Base-by-base conservation (phyloP, 2,329 filamentous ascomycete species). In the Arthrobotrys musiformis region DNA sequence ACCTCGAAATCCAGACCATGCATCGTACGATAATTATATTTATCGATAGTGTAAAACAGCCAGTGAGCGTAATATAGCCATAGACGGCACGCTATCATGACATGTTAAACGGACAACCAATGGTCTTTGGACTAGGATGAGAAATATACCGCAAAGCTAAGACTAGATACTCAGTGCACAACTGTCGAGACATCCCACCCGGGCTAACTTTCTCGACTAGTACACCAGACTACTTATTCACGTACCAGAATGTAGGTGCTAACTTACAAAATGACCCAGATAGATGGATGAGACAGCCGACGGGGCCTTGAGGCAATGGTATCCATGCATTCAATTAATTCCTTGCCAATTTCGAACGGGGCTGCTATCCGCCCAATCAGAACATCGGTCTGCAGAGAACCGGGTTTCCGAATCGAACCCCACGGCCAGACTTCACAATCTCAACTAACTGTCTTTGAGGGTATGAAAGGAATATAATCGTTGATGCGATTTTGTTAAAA, bases 131-230 rank as follows among this genome's bases (percentile, higher is more conserved):
- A 26, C 56, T 69, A 42, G 42, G 37, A 19, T 48, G 24, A 48
- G 22, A 46, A 60, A 60, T 60, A 60, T 44, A 60, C 64, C 50
- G 35, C 37, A 62, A 37, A 62, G 17, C 56, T 26, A 61, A 42
- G 19, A 48, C 26, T 37, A 8, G 5, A 33, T 58, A 19, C 15
- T 19, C 3, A 58, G n/a, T n/a, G n/a, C n/a, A n/a, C n/a, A n/a
- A n/a, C n/a, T n/a, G n/a, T n/a, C n/a, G 33, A 69, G 24, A 69
- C 26, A 74, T 74, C 44, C 54, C 46, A 62, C 63, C 40, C 56
- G 35, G 54, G 70, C 62, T 67, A 44, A 7, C 60, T 62, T 50
- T 60, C 19, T 40, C 15, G n/a, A n/a, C n/a, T n/a, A n/a, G n/a
- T n/a, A n/a, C n/a, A n/a, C n/a, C n/a, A n/a, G n/a, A n/a, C n/a